Evolutionary conservation across 2,329 filamentous ascomycete species (phyloP).

Genomic region (Chaetomium sp.): DNA sequence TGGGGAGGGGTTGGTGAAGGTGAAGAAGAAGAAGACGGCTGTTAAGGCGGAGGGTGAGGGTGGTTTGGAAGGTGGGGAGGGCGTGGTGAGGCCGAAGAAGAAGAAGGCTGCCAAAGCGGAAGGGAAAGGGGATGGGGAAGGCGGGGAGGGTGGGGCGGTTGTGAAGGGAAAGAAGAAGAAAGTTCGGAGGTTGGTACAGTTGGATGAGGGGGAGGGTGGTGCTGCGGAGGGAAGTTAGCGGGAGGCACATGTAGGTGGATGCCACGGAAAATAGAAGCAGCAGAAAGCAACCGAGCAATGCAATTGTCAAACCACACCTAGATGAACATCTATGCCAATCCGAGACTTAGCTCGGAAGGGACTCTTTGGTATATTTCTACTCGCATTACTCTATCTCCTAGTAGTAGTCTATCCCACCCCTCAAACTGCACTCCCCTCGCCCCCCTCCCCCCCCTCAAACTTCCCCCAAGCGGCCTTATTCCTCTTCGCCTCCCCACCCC

Average conservation of each 20-base stretch:
- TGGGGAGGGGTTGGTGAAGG: constrained; percentile 33
- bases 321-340: background rate
- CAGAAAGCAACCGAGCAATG: background rate
- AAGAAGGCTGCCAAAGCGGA: constrained; percentile 31
- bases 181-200: constrained; percentile 32
- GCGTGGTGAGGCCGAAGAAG: constrained; percentile 37
- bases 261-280: background rate
- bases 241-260: background rate
- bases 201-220: constrained; percentile 30
- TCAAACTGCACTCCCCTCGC: constrained; percentile 28
- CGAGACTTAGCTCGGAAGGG: background rate
- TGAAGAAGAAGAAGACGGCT: constrained; percentile 37
- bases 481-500: constrained; percentile 68
- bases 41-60: constrained; percentile 38
- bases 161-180: constrained; percentile 38
- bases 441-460: constrained; percentile 52
- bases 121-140: background rate
- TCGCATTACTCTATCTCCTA: background rate
- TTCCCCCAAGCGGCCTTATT: constrained; percentile 63
- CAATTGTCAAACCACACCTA: background rate
- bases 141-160: constrained; percentile 16
- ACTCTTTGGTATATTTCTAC: background rate
- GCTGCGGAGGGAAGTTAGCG: background rate
- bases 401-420: background rate
- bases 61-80: constrained; percentile 44